A percentile compares a stretch with the other conserved stretches of the same genome.
Evolutionary conservation across 768 basidiomycete species (phyloP).

Genomic region (Neoboletus brunneissimus): DNA sequence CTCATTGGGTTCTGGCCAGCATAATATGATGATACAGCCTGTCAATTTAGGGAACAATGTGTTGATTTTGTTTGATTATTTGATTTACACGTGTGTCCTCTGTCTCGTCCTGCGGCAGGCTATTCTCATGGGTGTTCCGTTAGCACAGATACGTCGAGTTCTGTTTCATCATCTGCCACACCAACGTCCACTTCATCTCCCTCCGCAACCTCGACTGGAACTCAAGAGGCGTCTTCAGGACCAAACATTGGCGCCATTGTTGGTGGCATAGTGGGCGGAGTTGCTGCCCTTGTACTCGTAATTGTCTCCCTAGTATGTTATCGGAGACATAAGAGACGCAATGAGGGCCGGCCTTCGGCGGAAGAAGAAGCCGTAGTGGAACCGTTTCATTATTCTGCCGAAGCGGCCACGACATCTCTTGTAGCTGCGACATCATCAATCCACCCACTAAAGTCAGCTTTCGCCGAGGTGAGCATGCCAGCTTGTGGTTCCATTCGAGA

Average conservation of each 20-base stretch:
- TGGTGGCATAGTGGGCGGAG: conserved; percentile 5
- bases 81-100: conserved; percentile 11
- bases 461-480: neutral
- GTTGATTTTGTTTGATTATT: conserved; percentile 7
- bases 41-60: neutral
- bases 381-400: neutral
- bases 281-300: neutral
- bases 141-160: conserved; percentile 4
- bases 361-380: neutral
- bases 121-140: neutral
- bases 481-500: neutral
- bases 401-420: neutral
- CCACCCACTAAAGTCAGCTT: neutral
- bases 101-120: neutral
- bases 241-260: conserved; percentile 1
- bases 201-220: neutral
- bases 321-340: neutral
- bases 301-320: conserved; percentile 4
- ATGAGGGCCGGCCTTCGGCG: neutral
- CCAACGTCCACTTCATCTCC: neutral
- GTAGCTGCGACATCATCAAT: too few relatives aligned
- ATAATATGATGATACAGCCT: conserved; percentile 10
- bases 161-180: neutral
- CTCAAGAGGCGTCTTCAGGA: neutral
- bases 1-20: neutral